Evolutionary conservation across 352 stramenopile species (phyloP).

Genomic region (Globisporangium recalcitrans): DNA sequence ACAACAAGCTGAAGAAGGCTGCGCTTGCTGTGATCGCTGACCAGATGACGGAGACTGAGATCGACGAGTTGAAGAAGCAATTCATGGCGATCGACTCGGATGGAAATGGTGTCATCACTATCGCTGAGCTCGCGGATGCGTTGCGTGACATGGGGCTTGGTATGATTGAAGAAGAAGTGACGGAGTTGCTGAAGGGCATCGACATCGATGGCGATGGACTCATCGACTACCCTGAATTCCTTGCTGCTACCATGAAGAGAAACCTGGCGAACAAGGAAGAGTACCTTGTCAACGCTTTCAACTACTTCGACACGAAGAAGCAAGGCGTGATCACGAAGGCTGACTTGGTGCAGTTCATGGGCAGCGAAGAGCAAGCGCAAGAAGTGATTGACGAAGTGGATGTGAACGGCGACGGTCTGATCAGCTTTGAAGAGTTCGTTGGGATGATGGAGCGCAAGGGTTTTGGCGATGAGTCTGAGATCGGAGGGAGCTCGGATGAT

Average conservation of each 20-base stretch:
- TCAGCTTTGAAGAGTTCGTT: conserved; percentile 93
- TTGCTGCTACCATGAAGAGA: conserved; percentile 89
- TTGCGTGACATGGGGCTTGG: conserved; percentile 77
- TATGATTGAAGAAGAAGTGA: conserved; percentile 87
- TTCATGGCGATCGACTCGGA: conserved; percentile 86
- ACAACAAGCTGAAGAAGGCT: conserved; percentile 90
- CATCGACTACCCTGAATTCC: conserved; percentile 89
- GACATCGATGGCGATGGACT: conserved; percentile 88
- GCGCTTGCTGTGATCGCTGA: conserved; percentile 84
- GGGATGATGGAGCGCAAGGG: conserved; percentile 87
- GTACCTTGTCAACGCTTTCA: conserved; percentile 87
- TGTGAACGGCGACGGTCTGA: conserved; percentile 85
- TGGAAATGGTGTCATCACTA: conserved; percentile 87
- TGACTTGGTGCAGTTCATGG: conserved; percentile 90
- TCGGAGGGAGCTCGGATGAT: conserved; percentile 49
- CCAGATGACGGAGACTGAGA: conserved; percentile 77
- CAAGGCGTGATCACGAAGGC: conserved; percentile 82
- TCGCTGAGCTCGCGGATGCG: conserved; percentile 81
- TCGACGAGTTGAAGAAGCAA: conserved; percentile 82
- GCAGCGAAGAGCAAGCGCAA: conserved; percentile 87
- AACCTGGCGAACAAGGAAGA: conserved; percentile 84
- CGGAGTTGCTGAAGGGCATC: conserved; percentile 84
- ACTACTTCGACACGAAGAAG: conserved; percentile 88
- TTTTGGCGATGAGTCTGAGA: conserved; percentile 71
- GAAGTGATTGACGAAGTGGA: conserved; percentile 92